A percentile compares a stretch with the other conserved stretches of the same genome.
Conservation (phyloP, 1,284 basidiomycete genomes). For the Papiliotrema laurentii region DNA sequence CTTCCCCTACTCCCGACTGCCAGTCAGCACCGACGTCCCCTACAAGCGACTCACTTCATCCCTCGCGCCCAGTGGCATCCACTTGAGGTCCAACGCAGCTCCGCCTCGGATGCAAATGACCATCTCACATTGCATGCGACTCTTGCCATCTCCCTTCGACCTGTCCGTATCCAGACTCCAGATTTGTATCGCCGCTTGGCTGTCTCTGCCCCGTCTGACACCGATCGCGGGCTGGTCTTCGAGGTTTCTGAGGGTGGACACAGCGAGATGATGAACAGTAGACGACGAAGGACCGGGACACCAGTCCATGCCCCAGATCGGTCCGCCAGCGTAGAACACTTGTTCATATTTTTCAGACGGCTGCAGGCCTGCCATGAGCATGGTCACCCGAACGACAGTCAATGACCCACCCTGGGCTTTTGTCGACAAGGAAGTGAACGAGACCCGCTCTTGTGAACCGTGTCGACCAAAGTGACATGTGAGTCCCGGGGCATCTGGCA, state of each 20-base stretch:
- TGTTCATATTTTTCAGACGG: conserved; percentile 15
- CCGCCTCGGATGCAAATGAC: conserved; percentile 68
- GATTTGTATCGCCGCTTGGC: conserved; percentile 42
- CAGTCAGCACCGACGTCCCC: conserved; percentile 10
- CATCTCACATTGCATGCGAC: conserved; percentile 31
- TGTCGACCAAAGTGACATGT: conserved; percentile 25
- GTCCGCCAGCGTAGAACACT: conserved; percentile 68
- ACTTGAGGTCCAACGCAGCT: conserved; percentile 69
- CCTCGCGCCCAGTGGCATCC: conserved; percentile 80
- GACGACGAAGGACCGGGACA: conserved; percentile 56
- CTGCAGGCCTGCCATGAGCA: too few species aligned
- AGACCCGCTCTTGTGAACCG: conserved; percentile 8
- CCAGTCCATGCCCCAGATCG: conserved; percentile 85
- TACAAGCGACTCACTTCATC: conserved; percentile 51
- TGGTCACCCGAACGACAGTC: too few species aligned
- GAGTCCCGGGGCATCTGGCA: conserved; percentile 17
- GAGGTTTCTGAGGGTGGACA: conserved; percentile 60
- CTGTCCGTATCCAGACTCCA: conserved; percentile 36
- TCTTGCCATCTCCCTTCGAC: conserved; percentile 4
- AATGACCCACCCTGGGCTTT: background rate
- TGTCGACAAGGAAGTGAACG: background rate
- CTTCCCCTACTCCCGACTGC: background rate
- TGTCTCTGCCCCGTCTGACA: conserved; percentile 16
- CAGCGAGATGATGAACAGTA: conserved; percentile 69
- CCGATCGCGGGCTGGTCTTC: conserved; percentile 25